A percentile compares a stretch with the other conserved stretches of the same genome.
Evolutionary conservation across 2,329 filamentous ascomycete species (phyloP).

Genomic region (Leptographium procerum): DNA sequence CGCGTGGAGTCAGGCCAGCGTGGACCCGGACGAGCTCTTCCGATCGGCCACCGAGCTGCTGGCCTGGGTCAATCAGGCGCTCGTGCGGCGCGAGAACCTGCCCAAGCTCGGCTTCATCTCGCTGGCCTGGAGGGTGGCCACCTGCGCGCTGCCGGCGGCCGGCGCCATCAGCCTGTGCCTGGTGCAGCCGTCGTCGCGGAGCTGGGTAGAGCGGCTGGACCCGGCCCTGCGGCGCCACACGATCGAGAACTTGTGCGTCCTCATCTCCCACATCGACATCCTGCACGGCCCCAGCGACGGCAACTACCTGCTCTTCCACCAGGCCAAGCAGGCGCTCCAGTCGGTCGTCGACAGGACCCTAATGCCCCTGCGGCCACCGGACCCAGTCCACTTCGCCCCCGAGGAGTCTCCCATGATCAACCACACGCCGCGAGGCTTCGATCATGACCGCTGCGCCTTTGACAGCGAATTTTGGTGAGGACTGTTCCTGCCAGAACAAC

Average conservation of each 20-base stretch:
- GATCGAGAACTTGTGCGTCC: constrained; percentile 2
- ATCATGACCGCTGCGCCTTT: background rate
- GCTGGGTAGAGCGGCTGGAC: background rate
- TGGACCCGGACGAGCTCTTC: constrained; percentile 2
- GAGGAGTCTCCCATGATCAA: background rate
- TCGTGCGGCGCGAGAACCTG: constrained; percentile 3
- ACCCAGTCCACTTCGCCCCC: background rate
- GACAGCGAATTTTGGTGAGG: background rate
- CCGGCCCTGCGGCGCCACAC: background rate
- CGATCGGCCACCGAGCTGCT: constrained; percentile 3
- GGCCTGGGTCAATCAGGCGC: constrained; percentile 7
- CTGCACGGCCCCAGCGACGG: constrained; percentile 6
- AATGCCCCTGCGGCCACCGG: background rate
- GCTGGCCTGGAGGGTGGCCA: constrained; percentile 3
- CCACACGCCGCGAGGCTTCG: background rate
- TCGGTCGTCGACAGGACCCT: background rate
- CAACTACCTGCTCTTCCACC: constrained; percentile 6
- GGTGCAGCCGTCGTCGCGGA: background rate
- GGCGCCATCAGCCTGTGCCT: constrained; percentile 4
- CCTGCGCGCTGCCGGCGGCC: constrained; percentile 4
- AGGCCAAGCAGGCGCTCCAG: constrained; percentile 1
- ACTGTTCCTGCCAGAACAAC: background rate
- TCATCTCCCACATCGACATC: constrained; percentile 6
- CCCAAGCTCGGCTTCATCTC: constrained; percentile 4
- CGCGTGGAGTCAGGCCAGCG: background rate